These are phyloP conservation scores for Capronia coronata DNA, from an alignment of 2,329 filamentous ascomycete genomes.

Conservation along the genomic window DNA sequence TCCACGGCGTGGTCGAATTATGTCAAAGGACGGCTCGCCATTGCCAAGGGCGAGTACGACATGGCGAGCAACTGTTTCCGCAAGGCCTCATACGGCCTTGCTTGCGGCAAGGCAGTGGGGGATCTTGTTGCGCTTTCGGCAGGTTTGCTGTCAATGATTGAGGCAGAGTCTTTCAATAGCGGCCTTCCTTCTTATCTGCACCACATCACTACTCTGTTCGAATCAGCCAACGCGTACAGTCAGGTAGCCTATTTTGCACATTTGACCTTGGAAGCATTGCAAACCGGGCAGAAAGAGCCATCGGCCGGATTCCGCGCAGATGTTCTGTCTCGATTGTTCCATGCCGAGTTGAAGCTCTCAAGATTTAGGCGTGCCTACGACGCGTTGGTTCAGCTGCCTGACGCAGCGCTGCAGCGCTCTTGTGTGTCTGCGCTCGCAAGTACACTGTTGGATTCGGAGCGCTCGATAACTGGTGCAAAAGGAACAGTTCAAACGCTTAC, in stretches of 20 bases:
- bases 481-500: conserved; percentile 60
- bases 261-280: conserved; percentile 61
- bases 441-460: conserved; percentile 34
- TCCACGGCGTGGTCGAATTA: conserved; percentile 61
- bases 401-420: conserved; percentile 64
- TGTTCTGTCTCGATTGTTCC: conserved; percentile 77
- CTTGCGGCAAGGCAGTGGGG: conserved; percentile 41
- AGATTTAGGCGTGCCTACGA: conserved; percentile 79
- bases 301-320: conserved; percentile 52
- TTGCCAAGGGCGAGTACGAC: conserved; percentile 67
- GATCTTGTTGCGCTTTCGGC: conserved; percentile 44
- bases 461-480: conserved; percentile 28
- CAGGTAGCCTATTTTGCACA: conserved; percentile 79
- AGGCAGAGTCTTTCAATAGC: conserved; percentile 60
- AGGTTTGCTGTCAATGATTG: conserved; percentile 67
- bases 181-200: conserved; percentile 79
- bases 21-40: conserved; percentile 70
- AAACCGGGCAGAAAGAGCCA: conserved; percentile 32
- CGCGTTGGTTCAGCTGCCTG: conserved; percentile 65
- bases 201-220: conserved; percentile 77
- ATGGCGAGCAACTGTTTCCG: conserved; percentile 70
- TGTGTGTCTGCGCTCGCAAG: conserved; percentile 62
- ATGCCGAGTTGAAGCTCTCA: conserved; percentile 68
- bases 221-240: conserved; percentile 67
- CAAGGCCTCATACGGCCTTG: conserved; percentile 61